Conservation (phyloP, 352 stramenopile genomes). For the Pythium rishiriense region DNA sequence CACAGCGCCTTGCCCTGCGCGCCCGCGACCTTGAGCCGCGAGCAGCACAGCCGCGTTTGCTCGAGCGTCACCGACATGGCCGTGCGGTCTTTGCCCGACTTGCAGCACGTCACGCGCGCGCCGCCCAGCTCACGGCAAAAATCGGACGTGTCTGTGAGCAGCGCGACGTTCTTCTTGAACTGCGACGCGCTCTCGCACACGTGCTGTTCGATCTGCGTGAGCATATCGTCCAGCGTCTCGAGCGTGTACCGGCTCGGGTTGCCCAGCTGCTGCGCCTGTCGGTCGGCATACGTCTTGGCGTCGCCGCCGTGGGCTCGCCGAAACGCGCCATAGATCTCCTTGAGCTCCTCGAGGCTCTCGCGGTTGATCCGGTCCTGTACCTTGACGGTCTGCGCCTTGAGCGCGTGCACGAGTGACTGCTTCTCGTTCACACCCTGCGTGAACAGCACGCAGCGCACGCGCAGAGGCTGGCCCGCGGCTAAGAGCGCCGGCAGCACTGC, state of each 20-base stretch:
- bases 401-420: conserved; percentile 78
- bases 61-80: conserved; percentile 97
- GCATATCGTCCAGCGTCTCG: conserved; percentile 61
- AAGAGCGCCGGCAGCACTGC: conserved; percentile 50
- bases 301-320: conserved; percentile 39
- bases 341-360: conserved; percentile 72
- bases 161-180: conserved; percentile 82
- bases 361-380: conserved; percentile 82
- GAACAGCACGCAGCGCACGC: conserved; percentile 72
- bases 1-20: conserved; percentile 45
- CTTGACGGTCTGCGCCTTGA: conserved; percentile 74
- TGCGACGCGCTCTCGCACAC: conserved; percentile 64
- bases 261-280: conserved; percentile 7
- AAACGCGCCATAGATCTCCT: conserved; percentile 61
- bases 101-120: conserved; percentile 95
- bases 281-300: conserved; percentile 24
- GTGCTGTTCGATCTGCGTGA: conserved; percentile 72
- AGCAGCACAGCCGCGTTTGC: conserved; percentile 70
- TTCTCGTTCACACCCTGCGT: conserved; percentile 85
- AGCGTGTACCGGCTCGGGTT: conserved; percentile 37
- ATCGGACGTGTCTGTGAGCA: conserved; percentile 82
- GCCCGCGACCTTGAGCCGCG: conserved; percentile 58
- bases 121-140: conserved; percentile 88
- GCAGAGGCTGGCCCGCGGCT: conserved; percentile 46
- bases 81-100: conserved; percentile 97